Percentiles rank a stretch among this genome's conserved stretches.
Conservation (phyloP, 2,329 filamentous ascomycete genomes). For the Penicillium fuscoglaucum region DNA sequence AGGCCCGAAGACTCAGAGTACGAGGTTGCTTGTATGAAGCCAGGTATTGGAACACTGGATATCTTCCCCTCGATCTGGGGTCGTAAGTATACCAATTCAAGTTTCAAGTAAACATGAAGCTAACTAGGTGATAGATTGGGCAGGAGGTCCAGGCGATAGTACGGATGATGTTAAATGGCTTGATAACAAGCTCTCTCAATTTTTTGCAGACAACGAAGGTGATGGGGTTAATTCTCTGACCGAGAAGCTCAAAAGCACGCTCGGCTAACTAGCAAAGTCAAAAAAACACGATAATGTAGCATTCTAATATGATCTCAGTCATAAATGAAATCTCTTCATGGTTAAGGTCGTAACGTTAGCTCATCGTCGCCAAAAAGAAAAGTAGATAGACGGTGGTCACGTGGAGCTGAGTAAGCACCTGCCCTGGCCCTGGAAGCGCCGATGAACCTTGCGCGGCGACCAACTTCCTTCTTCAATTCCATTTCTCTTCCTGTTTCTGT, state of each 20-base stretch:
- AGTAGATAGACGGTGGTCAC: constrained; percentile 9
- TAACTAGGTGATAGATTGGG: constrained; percentile 50
- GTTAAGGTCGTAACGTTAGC: neutral
- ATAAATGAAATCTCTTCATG: neutral
- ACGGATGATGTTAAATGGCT: constrained; percentile 72
- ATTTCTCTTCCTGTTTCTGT: constrained; percentile 7
- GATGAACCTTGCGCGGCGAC: constrained; percentile 12
- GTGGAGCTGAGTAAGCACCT: constrained; percentile 26
- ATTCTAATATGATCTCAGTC: neutral
- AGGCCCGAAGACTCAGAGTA: constrained; percentile 74
- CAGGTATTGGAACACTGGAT: constrained; percentile 57
- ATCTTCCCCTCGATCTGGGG: constrained; percentile 66
- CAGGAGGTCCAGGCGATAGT: constrained; percentile 69
- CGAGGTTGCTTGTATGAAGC: constrained; percentile 65
- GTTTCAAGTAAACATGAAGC: neutral
- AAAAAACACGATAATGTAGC: neutral
- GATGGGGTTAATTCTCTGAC: constrained; percentile 1
- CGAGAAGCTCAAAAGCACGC: constrained; percentile 8
- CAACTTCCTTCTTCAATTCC: constrained; percentile 5
- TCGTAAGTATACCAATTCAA: constrained; percentile 45
- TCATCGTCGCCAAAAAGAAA: neutral
- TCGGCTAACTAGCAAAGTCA: neutral
- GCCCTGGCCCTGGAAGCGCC: constrained; percentile 13
- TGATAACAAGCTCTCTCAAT: constrained; percentile 59
- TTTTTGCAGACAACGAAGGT: constrained; percentile 45